Evolutionary conservation across 805 yeast genomes (phyloP).

Genomic region (Nakazawaea molendinolei): DNA sequence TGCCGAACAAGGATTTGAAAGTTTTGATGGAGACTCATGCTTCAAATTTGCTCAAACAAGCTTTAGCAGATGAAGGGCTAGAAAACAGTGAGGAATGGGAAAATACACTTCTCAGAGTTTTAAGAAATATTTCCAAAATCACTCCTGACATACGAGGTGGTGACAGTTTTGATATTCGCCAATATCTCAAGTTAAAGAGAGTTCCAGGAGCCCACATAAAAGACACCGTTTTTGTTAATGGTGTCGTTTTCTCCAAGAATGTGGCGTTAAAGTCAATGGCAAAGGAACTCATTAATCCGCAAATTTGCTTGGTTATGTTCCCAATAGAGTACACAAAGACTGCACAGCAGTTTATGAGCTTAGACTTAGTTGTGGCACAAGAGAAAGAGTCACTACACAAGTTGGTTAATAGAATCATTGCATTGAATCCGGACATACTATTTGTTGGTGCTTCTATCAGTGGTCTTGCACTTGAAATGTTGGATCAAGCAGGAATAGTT

Average conservation of each 20-base stretch:
- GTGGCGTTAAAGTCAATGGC: slow-evolving; percentile 81
- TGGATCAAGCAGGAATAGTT: slow-evolving; percentile 70
- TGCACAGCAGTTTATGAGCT: slow-evolving; percentile 73
- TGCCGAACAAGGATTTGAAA: slow-evolving; percentile 11
- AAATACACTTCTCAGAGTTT: slow-evolving; percentile 37
- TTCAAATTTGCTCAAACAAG: slow-evolving; percentile 47
- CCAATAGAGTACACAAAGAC: slow-evolving; percentile 80
- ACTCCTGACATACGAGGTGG: slow-evolving; percentile 55
- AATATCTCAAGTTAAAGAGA: slow-evolving; percentile 80
- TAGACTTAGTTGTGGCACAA: slow-evolving; percentile 80
- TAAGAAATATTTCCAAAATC: slow-evolving; percentile 51
- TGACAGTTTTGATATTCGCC: slow-evolving; percentile 79
- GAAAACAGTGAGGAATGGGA: slow-evolving; percentile 54
- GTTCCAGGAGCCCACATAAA: slow-evolving; percentile 67
- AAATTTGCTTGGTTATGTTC: slow-evolving; percentile 76
- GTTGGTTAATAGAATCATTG: slow-evolving; percentile 68
- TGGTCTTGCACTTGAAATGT: slow-evolving; percentile 68
- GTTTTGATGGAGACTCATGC: slow-evolving; percentile 34
- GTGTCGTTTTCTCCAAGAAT: slow-evolving; percentile 77
- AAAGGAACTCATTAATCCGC: slow-evolving; percentile 52
- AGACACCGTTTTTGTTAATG: slow-evolving; percentile 62
- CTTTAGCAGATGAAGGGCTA: slow-evolving; percentile 55
- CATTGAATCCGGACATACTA: slow-evolving; percentile 72
- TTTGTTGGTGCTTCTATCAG: slow-evolving; percentile 75
- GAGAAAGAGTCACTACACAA: slow-evolving; percentile 80